Evolutionary conservation across 1,139 yeast species (phyloP).

Genomic region (Debaryomyces sp.): DNA sequence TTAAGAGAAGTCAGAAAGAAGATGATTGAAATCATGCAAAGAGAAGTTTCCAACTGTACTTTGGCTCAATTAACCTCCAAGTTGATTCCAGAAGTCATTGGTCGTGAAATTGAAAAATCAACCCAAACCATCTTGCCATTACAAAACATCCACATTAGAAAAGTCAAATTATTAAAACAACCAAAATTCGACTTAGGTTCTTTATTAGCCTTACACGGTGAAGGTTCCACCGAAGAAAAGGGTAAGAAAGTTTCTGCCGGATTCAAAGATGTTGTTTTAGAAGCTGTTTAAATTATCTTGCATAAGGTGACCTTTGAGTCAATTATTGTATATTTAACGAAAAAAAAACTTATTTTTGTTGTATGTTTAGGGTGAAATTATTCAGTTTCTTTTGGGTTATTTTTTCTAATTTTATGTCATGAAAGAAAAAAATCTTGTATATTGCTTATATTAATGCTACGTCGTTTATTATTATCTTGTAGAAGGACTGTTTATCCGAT

Average conservation of each 20-base stretch:
- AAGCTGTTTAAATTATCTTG: constrained; percentile 35
- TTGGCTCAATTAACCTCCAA: constrained; percentile 54
- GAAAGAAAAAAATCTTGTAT: constrained; percentile 15
- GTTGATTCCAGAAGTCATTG: constrained; percentile 56
- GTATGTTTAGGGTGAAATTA: constrained; percentile 10
- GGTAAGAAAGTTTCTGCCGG: constrained; percentile 54
- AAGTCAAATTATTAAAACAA: constrained; percentile 54
- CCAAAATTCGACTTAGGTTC: constrained; percentile 57
- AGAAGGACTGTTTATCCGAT: background rate
- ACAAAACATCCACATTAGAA: constrained; percentile 56
- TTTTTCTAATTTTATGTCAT: constrained; percentile 13
- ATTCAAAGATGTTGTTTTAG: constrained; percentile 56
- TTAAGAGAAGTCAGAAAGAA: constrained; percentile 55
- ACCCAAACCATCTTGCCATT: constrained; percentile 54
- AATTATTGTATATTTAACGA: constrained; percentile 7
- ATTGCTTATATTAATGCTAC: constrained; percentile 18
- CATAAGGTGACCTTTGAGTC: constrained; percentile 3
- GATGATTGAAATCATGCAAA: constrained; percentile 55
- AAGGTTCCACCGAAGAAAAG: constrained; percentile 52
- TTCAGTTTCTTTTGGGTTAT: constrained; percentile 13
- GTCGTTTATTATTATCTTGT: constrained; percentile 10
- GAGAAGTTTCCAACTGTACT: constrained; percentile 53
- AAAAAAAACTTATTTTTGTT: constrained; percentile 4
- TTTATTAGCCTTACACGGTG: constrained; percentile 55
- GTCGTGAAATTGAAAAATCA: constrained; percentile 56